Evolutionary conservation across 2,329 filamentous ascomycete genomes (phyloP).

Genomic region (Paecilomyces dactylethromorphus): DNA sequence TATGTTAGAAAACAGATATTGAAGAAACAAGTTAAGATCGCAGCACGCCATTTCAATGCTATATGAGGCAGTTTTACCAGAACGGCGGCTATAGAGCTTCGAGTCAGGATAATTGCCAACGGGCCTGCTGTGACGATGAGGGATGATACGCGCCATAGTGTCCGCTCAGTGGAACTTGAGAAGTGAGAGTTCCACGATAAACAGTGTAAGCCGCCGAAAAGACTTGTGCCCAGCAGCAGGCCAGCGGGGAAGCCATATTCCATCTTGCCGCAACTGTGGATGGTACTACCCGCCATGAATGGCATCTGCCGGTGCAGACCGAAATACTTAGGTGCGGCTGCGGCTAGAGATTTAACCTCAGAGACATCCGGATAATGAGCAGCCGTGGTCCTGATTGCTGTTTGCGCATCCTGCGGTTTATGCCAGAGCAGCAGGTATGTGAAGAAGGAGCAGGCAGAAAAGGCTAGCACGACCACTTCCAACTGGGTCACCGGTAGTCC

Average conservation of each 20-base stretch:
- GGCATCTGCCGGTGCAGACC: neutral
- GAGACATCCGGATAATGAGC: constrained; percentile 2
- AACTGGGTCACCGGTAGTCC: constrained; percentile 17
- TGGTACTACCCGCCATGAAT: neutral
- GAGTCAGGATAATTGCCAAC: neutral
- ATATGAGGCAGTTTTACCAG: neutral
- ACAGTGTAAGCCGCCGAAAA: constrained; percentile 15
- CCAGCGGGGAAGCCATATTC: neutral
- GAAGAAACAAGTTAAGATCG: neutral
- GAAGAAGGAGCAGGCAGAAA: constrained; percentile 12
- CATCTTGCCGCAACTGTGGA: neutral
- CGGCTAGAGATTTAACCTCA: neutral
- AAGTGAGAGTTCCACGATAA: constrained; percentile 19
- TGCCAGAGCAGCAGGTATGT: constrained; percentile 12
- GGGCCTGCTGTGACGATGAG: constrained; percentile 1
- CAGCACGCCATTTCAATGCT: neutral
- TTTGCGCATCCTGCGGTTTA: constrained; percentile 15
- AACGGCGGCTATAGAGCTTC: neutral
- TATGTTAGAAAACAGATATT: neutral
- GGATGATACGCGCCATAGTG: constrained; percentile 11
- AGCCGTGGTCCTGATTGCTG: constrained; percentile 8
- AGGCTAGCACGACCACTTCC: constrained; percentile 17
- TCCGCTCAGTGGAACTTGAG: constrained; percentile 14
- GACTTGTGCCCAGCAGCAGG: constrained; percentile 1
- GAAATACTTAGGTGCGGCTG: neutral